Conservation (phyloP, 352 stramenopile species). For the Phytophthora rubi region DNA sequence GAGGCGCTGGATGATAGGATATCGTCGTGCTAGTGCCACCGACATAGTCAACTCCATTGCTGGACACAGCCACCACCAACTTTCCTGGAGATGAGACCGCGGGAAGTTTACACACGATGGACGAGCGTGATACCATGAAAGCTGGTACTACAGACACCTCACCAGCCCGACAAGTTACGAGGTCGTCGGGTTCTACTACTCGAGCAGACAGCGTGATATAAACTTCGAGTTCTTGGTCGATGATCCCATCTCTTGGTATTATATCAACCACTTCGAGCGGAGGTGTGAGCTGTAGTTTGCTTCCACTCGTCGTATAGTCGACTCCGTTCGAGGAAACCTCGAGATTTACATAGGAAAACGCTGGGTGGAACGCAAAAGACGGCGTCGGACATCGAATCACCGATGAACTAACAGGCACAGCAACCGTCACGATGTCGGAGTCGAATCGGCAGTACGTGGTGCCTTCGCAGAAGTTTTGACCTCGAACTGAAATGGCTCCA, state of each 20-base stretch:
- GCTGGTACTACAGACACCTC: slow-evolving; percentile 24
- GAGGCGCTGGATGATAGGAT: slow-evolving; percentile 25
- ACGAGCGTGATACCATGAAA: slow-evolving; percentile 30
- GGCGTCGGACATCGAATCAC: slow-evolving; percentile 42
- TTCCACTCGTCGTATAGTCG: slow-evolving; percentile 38
- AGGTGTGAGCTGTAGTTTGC: slow-evolving; percentile 34
- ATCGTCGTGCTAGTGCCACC: slow-evolving; percentile 24
- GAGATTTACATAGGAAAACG: slow-evolving; percentile 31
- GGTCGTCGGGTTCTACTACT: slow-evolving; percentile 10
- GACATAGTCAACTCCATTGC: slow-evolving; percentile 51
- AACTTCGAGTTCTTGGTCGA: slow-evolving; percentile 35
- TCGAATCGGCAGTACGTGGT: slow-evolving; percentile 39
- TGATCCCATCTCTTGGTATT: slow-evolving; percentile 33
- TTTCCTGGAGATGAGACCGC: slow-evolving; percentile 12
- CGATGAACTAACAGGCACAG: slow-evolving; percentile 20
- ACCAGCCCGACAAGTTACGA: slow-evolving; percentile 45
- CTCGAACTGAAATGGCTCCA: slow-evolving; percentile 31
- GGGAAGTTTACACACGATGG: slow-evolving; percentile 42
- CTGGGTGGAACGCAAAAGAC: slow-evolving; percentile 5
- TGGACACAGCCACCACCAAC: slow-evolving; percentile 37
- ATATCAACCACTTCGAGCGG: slow-evolving; percentile 37
- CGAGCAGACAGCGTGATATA: slow-evolving; percentile 30
- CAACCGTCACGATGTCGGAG: slow-evolving; percentile 4
- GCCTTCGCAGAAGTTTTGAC: slow-evolving; percentile 28
- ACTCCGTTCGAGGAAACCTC: slow-evolving; percentile 44